Conservation (phyloP, 2,329 filamentous ascomycete species). For the Pyrenochaeta sp. region DNA sequence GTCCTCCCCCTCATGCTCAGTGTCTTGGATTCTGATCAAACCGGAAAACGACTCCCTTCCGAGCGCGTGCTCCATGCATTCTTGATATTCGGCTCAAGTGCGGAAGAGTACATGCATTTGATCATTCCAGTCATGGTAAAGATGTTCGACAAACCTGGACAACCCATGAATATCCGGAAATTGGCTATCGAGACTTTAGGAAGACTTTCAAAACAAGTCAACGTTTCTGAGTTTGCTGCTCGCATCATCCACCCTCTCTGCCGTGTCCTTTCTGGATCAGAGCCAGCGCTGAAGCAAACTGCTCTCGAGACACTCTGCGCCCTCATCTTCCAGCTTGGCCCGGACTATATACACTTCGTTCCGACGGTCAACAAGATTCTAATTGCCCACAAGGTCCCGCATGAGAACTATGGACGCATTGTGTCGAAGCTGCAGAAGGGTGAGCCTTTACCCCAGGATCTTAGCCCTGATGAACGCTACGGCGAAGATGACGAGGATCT, state of each 20-base stretch:
- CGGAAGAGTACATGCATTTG: constrained; percentile 98
- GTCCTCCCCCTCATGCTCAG: constrained; percentile 93
- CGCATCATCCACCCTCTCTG: constrained; percentile 95
- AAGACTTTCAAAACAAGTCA: constrained; percentile 93
- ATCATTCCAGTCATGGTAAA: constrained; percentile 95
- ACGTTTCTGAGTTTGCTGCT: constrained; percentile 94
- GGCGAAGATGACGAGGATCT: constrained; percentile 80
- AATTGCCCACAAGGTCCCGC: constrained; percentile 79
- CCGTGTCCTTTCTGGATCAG: constrained; percentile 76
- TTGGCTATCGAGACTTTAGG: constrained; percentile 93
- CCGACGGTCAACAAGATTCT: constrained; percentile 89
- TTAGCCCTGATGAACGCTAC: constrained; percentile 86
- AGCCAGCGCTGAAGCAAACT: constrained; percentile 76
- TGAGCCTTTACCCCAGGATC: constrained; percentile 91
- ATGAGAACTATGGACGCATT: constrained; percentile 90
- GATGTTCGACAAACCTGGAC: constrained; percentile 88
- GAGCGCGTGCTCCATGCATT: constrained; percentile 95
- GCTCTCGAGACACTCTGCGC: constrained; percentile 95
- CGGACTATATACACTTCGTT: constrained; percentile 94
- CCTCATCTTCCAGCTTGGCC: constrained; percentile 92
- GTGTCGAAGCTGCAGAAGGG: constrained; percentile 93
- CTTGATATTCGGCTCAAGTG: constrained; percentile 91
- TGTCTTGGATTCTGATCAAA: constrained; percentile 85
- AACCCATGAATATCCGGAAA: constrained; percentile 80
- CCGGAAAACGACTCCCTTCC: constrained; percentile 77